Conservation (phyloP, 1,284 basidiomycete genomes). For the Ustilago vetiveriae region DNA sequence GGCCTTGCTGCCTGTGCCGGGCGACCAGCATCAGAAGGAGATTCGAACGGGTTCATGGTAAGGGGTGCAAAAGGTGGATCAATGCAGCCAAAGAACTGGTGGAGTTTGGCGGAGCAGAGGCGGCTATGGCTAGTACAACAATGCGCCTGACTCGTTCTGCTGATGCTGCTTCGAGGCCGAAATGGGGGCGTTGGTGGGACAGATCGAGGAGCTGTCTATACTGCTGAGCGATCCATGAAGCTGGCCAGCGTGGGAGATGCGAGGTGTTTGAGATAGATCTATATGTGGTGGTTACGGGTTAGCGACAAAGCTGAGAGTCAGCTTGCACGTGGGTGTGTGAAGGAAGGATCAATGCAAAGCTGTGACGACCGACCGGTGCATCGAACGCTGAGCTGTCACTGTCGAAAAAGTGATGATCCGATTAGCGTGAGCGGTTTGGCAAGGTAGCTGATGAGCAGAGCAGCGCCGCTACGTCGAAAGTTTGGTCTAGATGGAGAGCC, state of each 20-base stretch:
- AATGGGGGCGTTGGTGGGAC: neutral
- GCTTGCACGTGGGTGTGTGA: conserved; percentile 1
- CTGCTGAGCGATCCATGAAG: conserved; percentile 14
- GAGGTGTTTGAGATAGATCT: neutral
- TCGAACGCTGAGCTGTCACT: neutral
- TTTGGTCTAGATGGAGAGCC: neutral
- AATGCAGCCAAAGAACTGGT: neutral
- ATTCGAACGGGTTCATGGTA: conserved; percentile 46
- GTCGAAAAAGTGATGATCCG: too few species aligned
- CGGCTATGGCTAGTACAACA: neutral
- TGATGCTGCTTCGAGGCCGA: neutral
- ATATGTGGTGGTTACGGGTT: neutral
- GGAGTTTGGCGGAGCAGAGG: neutral
- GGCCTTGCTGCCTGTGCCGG: conserved; percentile 16
- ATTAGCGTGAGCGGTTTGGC: too few species aligned
- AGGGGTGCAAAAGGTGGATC: neutral
- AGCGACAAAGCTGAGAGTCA: neutral
- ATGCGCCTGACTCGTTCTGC: neutral
- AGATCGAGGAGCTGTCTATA: conserved; percentile 4
- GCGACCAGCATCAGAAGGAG: conserved; percentile 16
- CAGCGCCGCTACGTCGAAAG: too few species aligned
- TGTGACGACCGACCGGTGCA: neutral
- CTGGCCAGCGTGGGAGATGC: neutral
- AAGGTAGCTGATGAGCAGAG: neutral
- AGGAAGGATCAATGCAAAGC: neutral